Conservation (phyloP, 345 rosid genomes). For the Kernera saxatilis region DNA sequence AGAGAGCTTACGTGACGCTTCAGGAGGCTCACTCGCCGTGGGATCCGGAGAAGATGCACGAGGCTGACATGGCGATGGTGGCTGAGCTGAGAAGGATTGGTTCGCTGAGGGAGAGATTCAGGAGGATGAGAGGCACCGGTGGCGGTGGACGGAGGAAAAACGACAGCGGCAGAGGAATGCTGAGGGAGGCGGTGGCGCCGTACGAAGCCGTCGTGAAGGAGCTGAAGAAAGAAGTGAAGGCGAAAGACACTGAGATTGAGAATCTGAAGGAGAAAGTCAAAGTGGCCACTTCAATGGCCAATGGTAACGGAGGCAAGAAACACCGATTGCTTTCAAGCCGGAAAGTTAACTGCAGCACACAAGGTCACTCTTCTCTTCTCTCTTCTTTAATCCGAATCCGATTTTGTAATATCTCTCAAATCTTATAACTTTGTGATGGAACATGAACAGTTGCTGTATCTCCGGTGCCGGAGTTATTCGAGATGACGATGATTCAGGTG, state of each 20-base stretch:
- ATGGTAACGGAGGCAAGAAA: slow-evolving; percentile 48
- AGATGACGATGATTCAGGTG: slow-evolving; percentile 60
- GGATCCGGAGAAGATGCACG: slow-evolving; percentile 90
- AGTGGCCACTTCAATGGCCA: slow-evolving; percentile 18
- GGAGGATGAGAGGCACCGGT: slow-evolving; percentile 40
- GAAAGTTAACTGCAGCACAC: slow-evolving; percentile 62
- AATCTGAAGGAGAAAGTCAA: slow-evolving; percentile 72
- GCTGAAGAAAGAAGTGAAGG: slow-evolving; percentile 74
- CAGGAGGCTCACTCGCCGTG: slow-evolving; percentile 97
- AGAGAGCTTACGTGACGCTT: slow-evolving; percentile 62
- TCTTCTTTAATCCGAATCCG: background rate
- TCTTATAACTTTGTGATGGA: background rate
- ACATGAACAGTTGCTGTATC: slow-evolving; percentile 51
- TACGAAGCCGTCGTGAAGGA: slow-evolving; percentile 88
- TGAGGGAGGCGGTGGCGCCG: slow-evolving; percentile 90
- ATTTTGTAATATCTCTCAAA: background rate
- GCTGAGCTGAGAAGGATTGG: slow-evolving; percentile 71
- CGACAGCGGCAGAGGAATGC: slow-evolving; percentile 35
- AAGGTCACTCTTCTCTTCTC: slow-evolving; percentile 23
- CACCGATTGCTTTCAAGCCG: slow-evolving; percentile 55
- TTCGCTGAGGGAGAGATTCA: slow-evolving; percentile 64
- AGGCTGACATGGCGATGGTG: slow-evolving; percentile 75
- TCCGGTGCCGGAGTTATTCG: slow-evolving; percentile 82
- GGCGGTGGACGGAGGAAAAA: slow-evolving; percentile 29
- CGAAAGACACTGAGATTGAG: slow-evolving; percentile 61